Evolutionary conservation across 345 rosid genomes (phyloP).

Genomic region (Brassica juncea): DNA sequence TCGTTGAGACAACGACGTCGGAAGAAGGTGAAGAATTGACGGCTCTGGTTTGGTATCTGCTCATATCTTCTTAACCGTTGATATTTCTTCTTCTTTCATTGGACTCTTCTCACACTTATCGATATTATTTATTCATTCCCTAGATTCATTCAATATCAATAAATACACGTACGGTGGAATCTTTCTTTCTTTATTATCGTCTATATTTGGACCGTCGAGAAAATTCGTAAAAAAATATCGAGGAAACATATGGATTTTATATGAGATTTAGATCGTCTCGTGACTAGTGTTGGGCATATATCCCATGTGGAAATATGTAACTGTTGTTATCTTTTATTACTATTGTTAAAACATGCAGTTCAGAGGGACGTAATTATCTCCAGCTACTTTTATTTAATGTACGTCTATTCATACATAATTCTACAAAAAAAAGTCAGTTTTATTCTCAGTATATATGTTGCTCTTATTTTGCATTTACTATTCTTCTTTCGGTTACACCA

Average conservation of each 20-base stretch:
- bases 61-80: conserved; percentile 26
- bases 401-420: not conserved
- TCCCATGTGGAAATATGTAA: conserved; percentile 5
- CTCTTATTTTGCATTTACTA: not conserved
- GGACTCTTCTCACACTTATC: not conserved
- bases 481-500: not conserved
- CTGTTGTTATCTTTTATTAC: not conserved
- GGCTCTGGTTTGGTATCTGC: conserved; percentile 34
- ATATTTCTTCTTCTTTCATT: conserved; percentile 25
- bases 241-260: conserved; percentile 5
- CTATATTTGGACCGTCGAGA: conserved; percentile 32
- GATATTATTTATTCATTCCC: not conserved
- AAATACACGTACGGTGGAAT: conserved; percentile 32
- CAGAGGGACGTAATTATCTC: not conserved
- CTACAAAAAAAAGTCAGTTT: not conserved
- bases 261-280: conserved; percentile 7
- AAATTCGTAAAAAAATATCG: not conserved
- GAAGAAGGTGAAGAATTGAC: conserved; percentile 30
- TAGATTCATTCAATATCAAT: conserved; percentile 18
- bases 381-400: not conserved
- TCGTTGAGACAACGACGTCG: conserved; percentile 22
- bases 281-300: not conserved
- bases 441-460: not conserved
- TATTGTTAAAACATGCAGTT: not conserved
- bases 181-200: not conserved